phyloP scores from a whole-genome alignment of 257 asterid species.

The Verbascum thapsus region DNA sequence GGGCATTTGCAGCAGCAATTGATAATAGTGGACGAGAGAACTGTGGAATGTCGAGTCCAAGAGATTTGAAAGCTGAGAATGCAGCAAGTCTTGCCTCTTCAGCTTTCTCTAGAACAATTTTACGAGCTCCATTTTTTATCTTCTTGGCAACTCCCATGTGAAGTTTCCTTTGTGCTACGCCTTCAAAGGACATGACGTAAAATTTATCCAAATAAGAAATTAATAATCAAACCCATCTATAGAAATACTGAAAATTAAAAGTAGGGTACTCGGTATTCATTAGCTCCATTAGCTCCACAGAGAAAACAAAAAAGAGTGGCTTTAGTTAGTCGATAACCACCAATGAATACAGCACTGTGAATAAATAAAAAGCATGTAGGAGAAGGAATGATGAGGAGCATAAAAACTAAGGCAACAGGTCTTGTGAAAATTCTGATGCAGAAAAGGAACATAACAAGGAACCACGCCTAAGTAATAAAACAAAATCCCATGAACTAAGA shows the following conservation, averaged over 20 bases:
- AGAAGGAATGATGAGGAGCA: not conserved
- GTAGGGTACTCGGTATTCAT: conserved; percentile 2
- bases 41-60: conserved; percentile 75
- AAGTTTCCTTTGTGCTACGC: conserved; percentile 63
- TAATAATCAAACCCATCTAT: not conserved
- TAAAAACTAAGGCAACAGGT: not conserved
- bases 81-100: conserved; percentile 98
- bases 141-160: conserved; percentile 88
- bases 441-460: not conserved
- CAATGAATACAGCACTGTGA: too few relatives aligned
- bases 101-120: conserved; percentile 91
- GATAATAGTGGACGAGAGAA: conserved; percentile 58
- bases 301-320: not conserved
- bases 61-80: conserved; percentile 87
- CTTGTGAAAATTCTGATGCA: not conserved
- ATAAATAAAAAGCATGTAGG: too few relatives aligned
- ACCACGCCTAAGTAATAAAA: not conserved
- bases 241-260: conserved; percentile 5
- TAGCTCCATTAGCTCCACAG: not conserved
- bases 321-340: too few relatives aligned
- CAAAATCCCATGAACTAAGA: too few relatives aligned
- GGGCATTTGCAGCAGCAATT: conserved; percentile 43
- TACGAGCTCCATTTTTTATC: conserved; percentile 94
- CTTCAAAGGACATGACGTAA: conserved; percentile 39
- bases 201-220: conserved; percentile 27